These are phyloP conservation scores for Tricholoma terreum DNA, from an alignment of 768 basidiomycete genomes.

Conservation along the genomic window DNA sequence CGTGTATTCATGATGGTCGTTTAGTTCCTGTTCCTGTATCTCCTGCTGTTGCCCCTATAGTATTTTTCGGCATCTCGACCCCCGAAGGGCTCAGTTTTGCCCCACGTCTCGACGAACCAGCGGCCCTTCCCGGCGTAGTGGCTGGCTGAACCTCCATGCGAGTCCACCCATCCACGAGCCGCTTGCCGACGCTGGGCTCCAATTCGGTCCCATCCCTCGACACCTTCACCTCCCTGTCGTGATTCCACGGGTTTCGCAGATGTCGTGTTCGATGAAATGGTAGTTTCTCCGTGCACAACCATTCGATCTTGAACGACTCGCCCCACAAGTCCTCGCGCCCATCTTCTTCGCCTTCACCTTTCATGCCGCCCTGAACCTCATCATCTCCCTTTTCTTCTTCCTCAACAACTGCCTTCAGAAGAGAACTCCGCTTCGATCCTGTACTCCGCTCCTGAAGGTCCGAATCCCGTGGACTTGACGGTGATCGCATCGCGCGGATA, in stretches of 20 bases:
- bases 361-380: constrained; percentile 14
- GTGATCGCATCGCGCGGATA: constrained; percentile 29
- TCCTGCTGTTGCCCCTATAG: not conserved
- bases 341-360: constrained; percentile 8
- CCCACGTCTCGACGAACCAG: constrained; percentile 4
- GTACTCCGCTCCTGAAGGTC: not conserved
- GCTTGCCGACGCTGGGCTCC: constrained; percentile 72
- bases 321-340: constrained; percentile 54
- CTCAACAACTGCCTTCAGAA: constrained; percentile 22
- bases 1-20: constrained; percentile 25
- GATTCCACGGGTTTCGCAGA: constrained; percentile 91
- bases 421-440: constrained; percentile 3
- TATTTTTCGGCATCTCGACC: not conserved
- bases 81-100: constrained; percentile 4
- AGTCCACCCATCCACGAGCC: constrained; percentile 69
- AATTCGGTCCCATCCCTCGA: constrained; percentile 91
- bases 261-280: constrained; percentile 77
- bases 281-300: constrained; percentile 69
- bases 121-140: not conserved
- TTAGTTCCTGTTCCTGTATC: constrained; percentile 2
- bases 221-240: constrained; percentile 76
- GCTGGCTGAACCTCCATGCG: constrained; percentile 23
- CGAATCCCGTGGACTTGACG: constrained; percentile 5
- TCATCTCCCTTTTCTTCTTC: constrained; percentile 25
- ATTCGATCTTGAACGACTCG: constrained; percentile 76